Percentiles rank a stretch among this genome's conserved stretches.
Evolutionary conservation across 140 eudicot genomes (phyloP).

Genomic region (Anethum foeniculum): DNA sequence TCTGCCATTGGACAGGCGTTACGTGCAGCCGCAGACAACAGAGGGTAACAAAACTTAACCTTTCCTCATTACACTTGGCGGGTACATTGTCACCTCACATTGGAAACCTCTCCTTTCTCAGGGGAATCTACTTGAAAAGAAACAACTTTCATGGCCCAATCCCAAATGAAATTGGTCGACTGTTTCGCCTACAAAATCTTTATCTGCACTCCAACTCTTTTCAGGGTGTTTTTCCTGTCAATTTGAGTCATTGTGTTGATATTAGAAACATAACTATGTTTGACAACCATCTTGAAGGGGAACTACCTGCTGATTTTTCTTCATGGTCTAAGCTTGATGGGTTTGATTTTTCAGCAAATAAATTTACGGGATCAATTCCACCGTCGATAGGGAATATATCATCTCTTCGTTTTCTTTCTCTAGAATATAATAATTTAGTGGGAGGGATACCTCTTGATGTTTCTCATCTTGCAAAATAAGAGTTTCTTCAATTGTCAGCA

Average conservation of each 20-base stretch:
- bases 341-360: rapidly evolving
- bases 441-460: background rate
- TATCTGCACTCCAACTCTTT: background rate
- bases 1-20: constrained; percentile 10
- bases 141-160: background rate
- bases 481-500: rapidly evolving
- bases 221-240: background rate
- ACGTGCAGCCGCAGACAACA: background rate
- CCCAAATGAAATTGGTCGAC: background rate
- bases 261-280: background rate
- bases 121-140: background rate
- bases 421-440: background rate
- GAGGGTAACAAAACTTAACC: background rate
- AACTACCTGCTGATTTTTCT: background rate
- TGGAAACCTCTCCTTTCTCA: background rate
- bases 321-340: background rate
- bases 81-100: constrained; percentile 7
- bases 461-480: background rate
- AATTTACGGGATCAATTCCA: background rate
- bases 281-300: background rate
- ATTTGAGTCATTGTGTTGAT: background rate
- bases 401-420: background rate
- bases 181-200: background rate
- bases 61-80: background rate
- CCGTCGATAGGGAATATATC: background rate